Base-by-base conservation (phyloP, 441 rosid species). In the Gossypium trilobum region DNA sequence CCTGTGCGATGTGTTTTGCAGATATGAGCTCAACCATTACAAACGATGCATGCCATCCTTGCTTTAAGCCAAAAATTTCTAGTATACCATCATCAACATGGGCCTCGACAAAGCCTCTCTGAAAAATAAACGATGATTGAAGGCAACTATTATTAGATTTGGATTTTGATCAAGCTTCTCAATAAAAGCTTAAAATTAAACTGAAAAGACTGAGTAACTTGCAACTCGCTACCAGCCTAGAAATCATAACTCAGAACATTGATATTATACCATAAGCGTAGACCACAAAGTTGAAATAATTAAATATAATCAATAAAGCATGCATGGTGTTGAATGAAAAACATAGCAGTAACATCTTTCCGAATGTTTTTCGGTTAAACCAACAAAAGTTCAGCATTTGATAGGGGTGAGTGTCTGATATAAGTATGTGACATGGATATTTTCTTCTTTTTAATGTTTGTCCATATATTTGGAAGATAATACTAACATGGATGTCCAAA, bases 21-120 rank as follows among this genome's bases (percentile, higher is more conserved):
- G 97, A 86, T 73, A 95, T 95, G 80, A 95, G 97, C 76, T 95
- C 99, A 72, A 91, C 98, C 99, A 95, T 92, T 17, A 95, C 98
- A 48, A 95, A 91, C 0, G 98, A 95, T 46, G 99, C 98, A 82
- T 95, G 99, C 98, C 99, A 95, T 72, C 90, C 98, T 80, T 95
- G 99, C 85, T 95, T 95, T 72, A 92, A 78, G 23, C 98, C 98
- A 78, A 92, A 95, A 66, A 95, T 91, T 83, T 95, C 98, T 31
- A 95, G 84, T 29, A 95, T 87, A 55, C 99, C 98, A 80, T 95
- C 99, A 78, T 89, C 97, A 11, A 83, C 88, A 74, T 88, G 91
- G 13, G 99, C 97, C 82, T 91, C 91, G 31, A 95, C 96, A 80
- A 95, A 92, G 31, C 97, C 98, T 78, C 81, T 91, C 99, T 92